Evolutionary conservation across 1,284 basidiomycete species (phyloP).

Genomic region (Malassezia sympodialis): DNA sequence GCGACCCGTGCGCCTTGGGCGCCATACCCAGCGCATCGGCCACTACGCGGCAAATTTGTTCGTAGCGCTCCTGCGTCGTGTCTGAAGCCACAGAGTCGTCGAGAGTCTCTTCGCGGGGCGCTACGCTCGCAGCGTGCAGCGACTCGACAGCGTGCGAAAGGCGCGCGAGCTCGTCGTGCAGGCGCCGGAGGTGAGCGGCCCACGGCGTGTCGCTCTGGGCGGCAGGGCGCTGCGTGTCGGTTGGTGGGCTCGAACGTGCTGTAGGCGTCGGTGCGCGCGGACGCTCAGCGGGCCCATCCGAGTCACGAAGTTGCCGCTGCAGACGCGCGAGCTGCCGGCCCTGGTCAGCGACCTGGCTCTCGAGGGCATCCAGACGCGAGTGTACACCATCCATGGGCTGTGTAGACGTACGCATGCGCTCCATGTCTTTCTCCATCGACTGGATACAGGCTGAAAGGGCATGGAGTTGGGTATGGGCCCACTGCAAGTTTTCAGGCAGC

Average conservation of each 20-base stretch:
- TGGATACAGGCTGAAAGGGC: constrained; percentile 5
- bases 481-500: constrained; percentile 1
- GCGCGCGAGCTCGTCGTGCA: constrained; percentile 14
- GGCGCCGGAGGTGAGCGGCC: not conserved
- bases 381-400: not conserved
- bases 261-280: not conserved
- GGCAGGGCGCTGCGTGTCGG: not conserved
- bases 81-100: not conserved
- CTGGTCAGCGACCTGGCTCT: constrained; percentile 2
- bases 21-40: constrained; percentile 13
- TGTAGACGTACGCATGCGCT: not conserved
- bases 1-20: not conserved
- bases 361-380: constrained; percentile 2
- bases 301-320: not conserved
- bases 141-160: constrained; percentile 4
- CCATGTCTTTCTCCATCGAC: constrained; percentile 11
- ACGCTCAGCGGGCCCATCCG: not conserved
- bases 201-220: not conserved
- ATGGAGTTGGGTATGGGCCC: constrained; percentile 14
- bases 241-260: not conserved
- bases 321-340: not conserved
- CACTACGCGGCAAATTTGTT: constrained; percentile 13
- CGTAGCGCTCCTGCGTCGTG: constrained; percentile 15
- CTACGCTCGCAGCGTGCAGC: not conserved
- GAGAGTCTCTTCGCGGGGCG: not conserved